Evolutionary conservation across 73 alveolate species (phyloP).

Genomic region (Uronychia setigera): DNA sequence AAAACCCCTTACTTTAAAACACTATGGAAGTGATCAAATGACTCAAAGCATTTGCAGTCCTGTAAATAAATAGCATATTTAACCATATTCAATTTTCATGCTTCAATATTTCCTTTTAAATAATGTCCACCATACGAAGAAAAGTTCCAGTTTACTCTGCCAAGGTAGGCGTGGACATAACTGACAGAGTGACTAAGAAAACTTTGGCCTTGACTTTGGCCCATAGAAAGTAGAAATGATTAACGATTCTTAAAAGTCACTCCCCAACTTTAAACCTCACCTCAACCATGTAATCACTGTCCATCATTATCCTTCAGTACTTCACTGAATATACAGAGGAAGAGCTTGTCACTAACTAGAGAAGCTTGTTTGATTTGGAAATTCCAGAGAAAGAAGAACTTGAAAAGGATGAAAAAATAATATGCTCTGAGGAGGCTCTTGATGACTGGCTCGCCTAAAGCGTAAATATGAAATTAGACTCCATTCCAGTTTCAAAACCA

Average conservation of each 20-base stretch:
- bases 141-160: no score
- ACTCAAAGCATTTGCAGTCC: no score
- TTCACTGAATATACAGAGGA: neutral
- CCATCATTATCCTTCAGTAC: neutral
- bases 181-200: no score
- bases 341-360: neutral
- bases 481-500: neutral
- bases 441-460: constrained; percentile 1
- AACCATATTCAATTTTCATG: no score
- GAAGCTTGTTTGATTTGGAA: neutral
- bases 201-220: no score
- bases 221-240: neutral
- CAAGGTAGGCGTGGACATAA: no score
- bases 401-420: neutral
- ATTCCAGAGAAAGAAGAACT: neutral
- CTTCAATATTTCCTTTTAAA: no score
- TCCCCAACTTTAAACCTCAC: neutral
- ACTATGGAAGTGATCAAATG: no score
- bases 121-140: no score
- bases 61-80: no score
- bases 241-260: neutral
- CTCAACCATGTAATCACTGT: neutral
- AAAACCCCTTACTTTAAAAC: no score
- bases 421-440: neutral
- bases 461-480: neutral